Evolutionary conservation across 1,284 basidiomycete genomes (phyloP).

Genomic region (Tylopilus sp.): DNA sequence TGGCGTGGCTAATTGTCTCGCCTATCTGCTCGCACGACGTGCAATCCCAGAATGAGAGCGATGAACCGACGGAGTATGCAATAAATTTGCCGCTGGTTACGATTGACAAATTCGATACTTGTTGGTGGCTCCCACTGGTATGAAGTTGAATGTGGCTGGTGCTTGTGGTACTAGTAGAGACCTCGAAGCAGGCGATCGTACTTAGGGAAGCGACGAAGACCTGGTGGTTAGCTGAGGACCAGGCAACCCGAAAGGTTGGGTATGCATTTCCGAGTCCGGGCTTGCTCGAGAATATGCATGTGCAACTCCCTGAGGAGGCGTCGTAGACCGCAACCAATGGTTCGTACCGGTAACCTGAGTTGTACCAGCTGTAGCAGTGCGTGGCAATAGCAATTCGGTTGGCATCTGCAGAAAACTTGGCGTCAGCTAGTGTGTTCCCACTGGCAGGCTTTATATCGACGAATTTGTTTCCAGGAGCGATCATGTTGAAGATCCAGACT

Average conservation of each 20-base stretch:
- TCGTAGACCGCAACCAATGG: no score
- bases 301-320: no score
- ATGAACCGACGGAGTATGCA: neutral
- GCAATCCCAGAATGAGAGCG: neutral
- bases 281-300: neutral
- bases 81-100: neutral
- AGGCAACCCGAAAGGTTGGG: constrained; percentile 6
- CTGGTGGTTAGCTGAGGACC: constrained; percentile 16
- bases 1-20: neutral
- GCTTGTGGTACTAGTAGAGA: neutral
- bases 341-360: no score
- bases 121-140: no score
- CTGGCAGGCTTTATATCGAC: no score
- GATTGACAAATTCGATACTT: neutral
- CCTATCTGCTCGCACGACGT: neutral
- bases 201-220: constrained; percentile 11
- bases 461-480: constrained; percentile 11
- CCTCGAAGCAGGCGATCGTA: constrained; percentile 8
- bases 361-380: no score
- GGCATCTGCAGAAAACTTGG: constrained; percentile 24
- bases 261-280: no score
- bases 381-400: constrained; percentile 10
- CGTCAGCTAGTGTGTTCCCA: neutral
- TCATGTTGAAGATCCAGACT: constrained; percentile 13
- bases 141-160: no score